Evolutionary conservation across 176 grass and related monocot species (phyloP), one percentile per base, ranked within the genome.

Genomic region (Oryza rufipogon): DNA sequence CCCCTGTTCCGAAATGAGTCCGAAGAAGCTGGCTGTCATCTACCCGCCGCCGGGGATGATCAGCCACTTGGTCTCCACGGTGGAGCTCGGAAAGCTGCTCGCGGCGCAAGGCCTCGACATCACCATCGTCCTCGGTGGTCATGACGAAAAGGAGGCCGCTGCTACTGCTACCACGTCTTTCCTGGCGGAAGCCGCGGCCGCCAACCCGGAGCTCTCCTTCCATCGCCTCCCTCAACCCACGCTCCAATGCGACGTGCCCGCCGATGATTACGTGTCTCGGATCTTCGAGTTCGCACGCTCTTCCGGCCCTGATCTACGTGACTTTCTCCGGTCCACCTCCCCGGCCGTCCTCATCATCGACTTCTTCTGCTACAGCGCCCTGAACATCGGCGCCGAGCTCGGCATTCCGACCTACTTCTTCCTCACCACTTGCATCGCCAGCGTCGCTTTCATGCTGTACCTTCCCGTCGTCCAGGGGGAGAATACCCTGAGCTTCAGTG

Each of bases 381-480:
- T 86, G 1, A 70, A 90, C 45, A 85, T 90, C 30, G 90, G 87
- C 20, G 15, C 33, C 7, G 82, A 92, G 38, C 79, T 95, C 63
- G 77, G 80, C 30, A 56, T 91, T 36, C 92, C 89, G 38, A 82
- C 81, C 1, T 91, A 91, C 70, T 34, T 90, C 25, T 95, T 86
- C 79, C 64, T 42, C 51, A 81, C 90, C 26, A 63, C 82, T 3
- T 34, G 81, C 52, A 79, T 70, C 22, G 10, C 74, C 32, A n/a
- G 66, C 71, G 23, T 88, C 19, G 85, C 89, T 15, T 3, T 47
- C 2, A 1, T 77, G 25, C 64, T 91, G 0, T 22, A 88, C 52
- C 13, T 58, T 6, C 85, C 85, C 17, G 15, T 64, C 32, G 22
- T 82, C 19, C 73, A 85, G 0, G 72, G 8, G 42, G 45, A 44